Evolutionary conservation across 2,329 filamentous ascomycete species (phyloP).

Genomic region (Penicillium sp.): DNA sequence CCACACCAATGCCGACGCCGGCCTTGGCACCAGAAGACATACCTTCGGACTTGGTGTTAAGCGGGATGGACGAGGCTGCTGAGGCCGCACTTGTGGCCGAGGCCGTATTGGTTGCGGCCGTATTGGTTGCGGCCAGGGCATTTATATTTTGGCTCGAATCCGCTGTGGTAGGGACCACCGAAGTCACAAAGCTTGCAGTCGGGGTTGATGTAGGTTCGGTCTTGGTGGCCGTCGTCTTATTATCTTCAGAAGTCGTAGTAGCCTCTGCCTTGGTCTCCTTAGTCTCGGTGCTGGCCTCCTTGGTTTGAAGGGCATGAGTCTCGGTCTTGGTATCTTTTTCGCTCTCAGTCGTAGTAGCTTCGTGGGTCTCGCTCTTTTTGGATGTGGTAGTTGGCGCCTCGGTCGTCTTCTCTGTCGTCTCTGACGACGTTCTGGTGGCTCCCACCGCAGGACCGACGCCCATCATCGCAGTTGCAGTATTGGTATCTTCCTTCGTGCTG

Average conservation of each 20-base stretch:
- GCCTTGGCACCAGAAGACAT: slow-evolving; percentile 58
- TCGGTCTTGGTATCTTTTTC: background rate
- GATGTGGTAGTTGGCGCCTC: background rate
- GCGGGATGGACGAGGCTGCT: slow-evolving; percentile 24
- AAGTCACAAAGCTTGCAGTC: slow-evolving; percentile 18
- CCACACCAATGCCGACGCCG: slow-evolving; percentile 77
- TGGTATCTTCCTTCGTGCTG: slow-evolving; percentile 6
- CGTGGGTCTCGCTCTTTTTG: background rate
- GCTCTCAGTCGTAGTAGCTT: background rate
- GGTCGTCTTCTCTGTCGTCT: slow-evolving; percentile 5
- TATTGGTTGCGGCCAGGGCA: slow-evolving; percentile 14
- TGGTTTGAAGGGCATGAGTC: background rate
- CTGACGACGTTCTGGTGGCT: slow-evolving; percentile 10
- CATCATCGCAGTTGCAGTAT: slow-evolving; percentile 12
- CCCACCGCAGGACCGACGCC: slow-evolving; percentile 31
- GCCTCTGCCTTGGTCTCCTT: slow-evolving; percentile 11
- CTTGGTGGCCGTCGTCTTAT: background rate
- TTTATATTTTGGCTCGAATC: slow-evolving; percentile 13
- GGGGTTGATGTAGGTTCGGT: slow-evolving; percentile 7
- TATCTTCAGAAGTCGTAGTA: slow-evolving; percentile 7
- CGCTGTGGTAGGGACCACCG: slow-evolving; percentile 19
- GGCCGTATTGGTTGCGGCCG: slow-evolving; percentile 17
- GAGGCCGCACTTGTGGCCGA: slow-evolving; percentile 21
- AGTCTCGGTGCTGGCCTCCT: slow-evolving; percentile 7
- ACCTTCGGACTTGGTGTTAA: slow-evolving; percentile 29